Base-by-base conservation (phyloP, 1,284 basidiomycete genomes). In the Xanthoconium separans region DNA sequence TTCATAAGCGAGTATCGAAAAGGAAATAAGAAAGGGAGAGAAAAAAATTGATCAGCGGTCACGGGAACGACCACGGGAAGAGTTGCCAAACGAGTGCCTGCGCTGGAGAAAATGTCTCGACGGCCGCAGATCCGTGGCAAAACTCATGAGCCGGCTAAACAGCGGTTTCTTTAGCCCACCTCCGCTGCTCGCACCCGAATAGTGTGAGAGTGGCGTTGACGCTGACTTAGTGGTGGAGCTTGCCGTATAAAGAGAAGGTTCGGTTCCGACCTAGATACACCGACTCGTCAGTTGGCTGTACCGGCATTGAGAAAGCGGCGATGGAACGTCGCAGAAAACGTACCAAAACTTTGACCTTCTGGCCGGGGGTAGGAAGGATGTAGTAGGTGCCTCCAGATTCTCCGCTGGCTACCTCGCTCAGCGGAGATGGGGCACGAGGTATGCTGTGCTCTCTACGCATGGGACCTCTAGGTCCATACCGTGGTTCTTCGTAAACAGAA, bases 381-480 rank as follows among this genome's bases (percentile, higher is more conserved):
- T 87, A 88, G 72, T 88, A 89, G 7, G 86, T 88, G 64, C 84
- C 82, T 18, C 78, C 83, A 11, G 84, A 84, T 39, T 77, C 78
- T 15, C 74, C 70, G 59, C 77, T 84, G 34, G 67, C 71, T 8
- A 72, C 69, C 24, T 82, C 77, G 52, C 76, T 68, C 44, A 68
- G 59, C 20, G 73, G 69, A 18, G 71, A 63, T 33, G 61, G 65
- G n/a, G 61, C 55, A 45, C 65, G 60, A 40, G 60, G 46, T 40
- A 59, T 44, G 36, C 56, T 50, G 24, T 64, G 53, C 53, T 65
- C 54, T 51, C 64, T 65, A 36, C 70, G 67, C 51, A 72, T 68
- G 45, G 70, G 64, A 44, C 62, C 73, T 49, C 65, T 65, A 1
- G 52, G 40, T 3, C 59, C 65, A 39, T 64, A 61, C 42, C 64